Evolutionary conservation across 1,284 basidiomycete species (phyloP), one percentile per base, ranked within the genome.

Genomic region (Apiotrichum gamsii): DNA sequence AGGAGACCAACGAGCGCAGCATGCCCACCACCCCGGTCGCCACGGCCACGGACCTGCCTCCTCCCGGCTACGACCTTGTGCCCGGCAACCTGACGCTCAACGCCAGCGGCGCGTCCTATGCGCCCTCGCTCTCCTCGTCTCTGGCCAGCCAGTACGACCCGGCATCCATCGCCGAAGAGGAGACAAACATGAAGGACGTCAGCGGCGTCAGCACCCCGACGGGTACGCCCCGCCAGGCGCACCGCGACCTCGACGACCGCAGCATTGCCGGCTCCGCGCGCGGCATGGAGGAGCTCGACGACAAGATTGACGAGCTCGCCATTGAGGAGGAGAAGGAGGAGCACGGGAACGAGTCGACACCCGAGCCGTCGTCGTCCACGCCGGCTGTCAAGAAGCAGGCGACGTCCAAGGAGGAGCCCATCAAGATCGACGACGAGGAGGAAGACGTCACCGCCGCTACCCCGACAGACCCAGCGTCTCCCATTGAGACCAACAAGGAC

Each of bases 121-220:
- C 40, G 1, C 39, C 46, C 3, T 43, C 39, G 38, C 43, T 69
- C 23, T 52, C 56, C 28, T 59, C 59, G 2, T 67, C 64, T 3
- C 48, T 66, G 8, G 56, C 53, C 5, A 59, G 58, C 1, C 60
- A 69, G 39, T 67, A 62, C 37, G 61, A 62, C 43, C 58, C 61
- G 1, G 45, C 43, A 18, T 60, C 60, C 10, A 47, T 49, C 15
- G 59, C 51, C 14, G 57, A 46, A 16, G 60, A 65, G 44, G 45
- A 44, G 18, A 47, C 58, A 45, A 67, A 64, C 51, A 61, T 65
- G 54, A 51, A 58, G 39, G 65, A 65, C 47, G 67, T 70, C 8
- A 65, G 62, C 30, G 67, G 64, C 5, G 61, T 70, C 8, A 61
- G 57, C 30, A 70, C 69, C 9, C 69, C 69, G 0, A 64, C 52